phyloP scores from a whole-genome alignment of 2,329 filamentous ascomycete species.

The Berkeleyomyces rouxiae region DNA sequence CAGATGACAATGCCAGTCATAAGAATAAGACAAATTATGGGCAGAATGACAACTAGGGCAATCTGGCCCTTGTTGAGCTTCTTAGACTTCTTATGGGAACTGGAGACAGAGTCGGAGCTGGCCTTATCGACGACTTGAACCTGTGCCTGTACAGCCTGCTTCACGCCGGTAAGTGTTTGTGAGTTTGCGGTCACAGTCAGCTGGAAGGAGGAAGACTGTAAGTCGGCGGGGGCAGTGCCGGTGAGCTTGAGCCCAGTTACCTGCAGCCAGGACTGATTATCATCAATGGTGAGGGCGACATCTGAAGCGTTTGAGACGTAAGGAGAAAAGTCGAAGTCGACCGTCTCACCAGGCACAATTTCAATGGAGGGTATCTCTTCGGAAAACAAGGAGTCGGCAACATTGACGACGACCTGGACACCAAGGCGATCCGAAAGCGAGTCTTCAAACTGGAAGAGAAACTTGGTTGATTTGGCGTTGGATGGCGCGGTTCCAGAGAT shows the following conservation, averaged over 20 bases:
- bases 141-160: constrained; percentile 16
- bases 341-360: constrained; percentile 24
- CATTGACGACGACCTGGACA: constrained; percentile 30
- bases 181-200: constrained; percentile 12
- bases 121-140: constrained; percentile 23
- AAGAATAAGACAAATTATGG: constrained; percentile 23
- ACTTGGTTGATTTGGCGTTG: constrained; percentile 41
- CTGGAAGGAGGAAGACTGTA: background rate
- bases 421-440: constrained; percentile 40
- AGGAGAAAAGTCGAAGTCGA: constrained; percentile 27
- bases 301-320: constrained; percentile 27
- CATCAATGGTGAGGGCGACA: constrained; percentile 23
- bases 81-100: constrained; percentile 15
- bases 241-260: constrained; percentile 24
- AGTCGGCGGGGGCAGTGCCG: constrained; percentile 23
- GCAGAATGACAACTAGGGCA: constrained; percentile 29
- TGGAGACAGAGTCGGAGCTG: constrained; percentile 13
- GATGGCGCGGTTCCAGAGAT: constrained; percentile 48
- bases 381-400: constrained; percentile 25
- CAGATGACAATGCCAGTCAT: constrained; percentile 22
- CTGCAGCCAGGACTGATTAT: constrained; percentile 28
- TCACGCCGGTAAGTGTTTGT: constrained; percentile 11
- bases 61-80: constrained; percentile 19
- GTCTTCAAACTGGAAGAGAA: constrained; percentile 46
- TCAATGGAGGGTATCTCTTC: constrained; percentile 24